Percentiles rank a stretch among this genome's conserved stretches.
phyloP scores from a whole-genome alignment of 345 rosid species.

The Noccaea bulbosa region DNA sequence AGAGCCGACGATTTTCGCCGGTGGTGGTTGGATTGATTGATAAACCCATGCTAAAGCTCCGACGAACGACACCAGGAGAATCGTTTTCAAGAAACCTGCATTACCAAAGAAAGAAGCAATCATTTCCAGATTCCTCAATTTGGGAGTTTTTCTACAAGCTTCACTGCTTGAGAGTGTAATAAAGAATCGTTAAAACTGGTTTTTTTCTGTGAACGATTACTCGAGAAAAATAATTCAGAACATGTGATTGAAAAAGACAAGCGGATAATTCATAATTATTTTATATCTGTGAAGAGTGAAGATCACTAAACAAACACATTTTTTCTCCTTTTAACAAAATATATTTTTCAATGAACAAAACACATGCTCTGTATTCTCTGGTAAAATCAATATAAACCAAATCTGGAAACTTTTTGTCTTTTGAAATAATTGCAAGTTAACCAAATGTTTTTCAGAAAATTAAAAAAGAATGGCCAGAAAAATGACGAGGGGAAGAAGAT shows the following conservation, averaged over 20 bases:
- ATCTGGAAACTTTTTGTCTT: neutral
- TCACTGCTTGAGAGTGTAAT: too few relatives aligned
- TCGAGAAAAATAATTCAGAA: neutral
- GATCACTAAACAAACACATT: neutral
- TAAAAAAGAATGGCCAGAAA: neutral
- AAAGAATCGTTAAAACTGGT: neutral
- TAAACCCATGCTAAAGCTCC: slow-evolving; percentile 51
- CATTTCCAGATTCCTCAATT: slow-evolving; percentile 1
- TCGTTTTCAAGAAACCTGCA: slow-evolving; percentile 31
- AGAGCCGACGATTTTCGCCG: slow-evolving; percentile 50
- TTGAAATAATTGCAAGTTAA: neutral
- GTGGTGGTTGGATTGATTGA: slow-evolving; percentile 53
- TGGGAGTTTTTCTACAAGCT: neutral
- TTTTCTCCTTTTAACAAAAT: slow-evolving; percentile 5
- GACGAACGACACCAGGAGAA: slow-evolving; percentile 40
- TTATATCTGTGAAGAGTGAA: neutral
- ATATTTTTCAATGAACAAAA: neutral
- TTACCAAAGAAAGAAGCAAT: neutral
- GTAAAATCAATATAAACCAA: too few relatives aligned
- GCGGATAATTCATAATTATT: neutral
- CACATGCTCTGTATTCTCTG: neutral
- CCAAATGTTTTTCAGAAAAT: neutral
- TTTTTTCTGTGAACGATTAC: neutral
- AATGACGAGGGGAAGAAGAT: neutral
- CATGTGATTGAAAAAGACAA: neutral